These are phyloP conservation scores for Plasmodium berghei DNA, from an alignment of 169 alveolate species.

Conservation along the genomic window DNA sequence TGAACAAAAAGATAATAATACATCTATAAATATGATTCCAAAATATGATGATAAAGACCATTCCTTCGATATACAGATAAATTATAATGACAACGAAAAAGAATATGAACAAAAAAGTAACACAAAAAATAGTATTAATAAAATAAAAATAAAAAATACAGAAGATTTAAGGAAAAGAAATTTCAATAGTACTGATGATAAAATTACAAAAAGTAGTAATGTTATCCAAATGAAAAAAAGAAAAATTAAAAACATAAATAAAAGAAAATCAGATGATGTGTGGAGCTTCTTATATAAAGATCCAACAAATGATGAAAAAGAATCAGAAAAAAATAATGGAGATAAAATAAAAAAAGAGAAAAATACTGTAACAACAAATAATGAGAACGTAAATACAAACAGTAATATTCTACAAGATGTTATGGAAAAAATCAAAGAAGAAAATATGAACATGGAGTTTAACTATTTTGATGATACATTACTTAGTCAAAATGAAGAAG, in stretches of 20 bases:
- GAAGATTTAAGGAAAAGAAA: not conserved
- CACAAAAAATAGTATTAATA: not conserved
- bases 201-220: not conserved
- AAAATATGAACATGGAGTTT: slow-evolving; percentile 30
- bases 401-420: slow-evolving; percentile 42
- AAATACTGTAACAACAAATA: not conserved
- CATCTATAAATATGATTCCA: slow-evolving; percentile 42
- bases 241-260: slow-evolving; percentile 54
- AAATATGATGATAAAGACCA: slow-evolving; percentile 48
- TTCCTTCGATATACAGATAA: slow-evolving; percentile 26
- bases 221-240: slow-evolving; percentile 21
- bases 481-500: slow-evolving; percentile 51
- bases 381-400: not conserved
- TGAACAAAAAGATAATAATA: slow-evolving; percentile 1
- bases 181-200: not conserved
- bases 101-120: slow-evolving; percentile 2
- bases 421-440: slow-evolving; percentile 53
- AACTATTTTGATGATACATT: slow-evolving; percentile 31
- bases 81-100: slow-evolving; percentile 21
- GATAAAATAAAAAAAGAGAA: not conserved
- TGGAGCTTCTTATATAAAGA: slow-evolving; percentile 57
- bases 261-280: slow-evolving; percentile 55
- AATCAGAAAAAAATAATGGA: slow-evolving; percentile 1
- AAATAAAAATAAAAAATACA: slow-evolving; percentile 3
- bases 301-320: not conserved